Percentiles rank a stretch among this genome's conserved stretches.
phyloP scores from a whole-genome alignment of 352 stramenopile genomes.

The Phytophthora meadii region DNA sequence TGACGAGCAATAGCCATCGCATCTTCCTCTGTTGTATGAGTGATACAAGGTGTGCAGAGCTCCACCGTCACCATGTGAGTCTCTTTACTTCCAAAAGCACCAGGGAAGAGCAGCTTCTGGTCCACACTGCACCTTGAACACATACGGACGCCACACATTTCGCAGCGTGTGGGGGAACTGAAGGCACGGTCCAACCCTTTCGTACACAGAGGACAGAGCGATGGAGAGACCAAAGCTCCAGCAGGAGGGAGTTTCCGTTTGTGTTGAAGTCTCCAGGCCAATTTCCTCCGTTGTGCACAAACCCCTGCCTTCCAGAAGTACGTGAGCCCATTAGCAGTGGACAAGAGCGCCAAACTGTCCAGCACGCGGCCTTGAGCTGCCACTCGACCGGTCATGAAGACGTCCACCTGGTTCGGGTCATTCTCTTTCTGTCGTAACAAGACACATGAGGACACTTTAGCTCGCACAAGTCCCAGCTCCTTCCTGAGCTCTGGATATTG shows the following conservation, averaged over 20 bases:
- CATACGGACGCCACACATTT: conserved; percentile 39
- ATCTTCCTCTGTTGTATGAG: conserved; percentile 27
- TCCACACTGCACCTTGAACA: conserved; percentile 37
- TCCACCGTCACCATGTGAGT: conserved; percentile 28
- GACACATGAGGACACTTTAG: conserved; percentile 49
- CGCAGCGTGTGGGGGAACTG: conserved; percentile 29
- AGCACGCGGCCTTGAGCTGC: conserved; percentile 50
- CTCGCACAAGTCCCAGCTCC: conserved; percentile 45
- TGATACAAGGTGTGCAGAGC: conserved; percentile 37
- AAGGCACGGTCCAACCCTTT: conserved; percentile 27
- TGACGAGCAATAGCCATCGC: conserved; percentile 33
- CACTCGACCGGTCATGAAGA: conserved; percentile 55
- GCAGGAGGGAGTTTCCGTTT: conserved; percentile 22
- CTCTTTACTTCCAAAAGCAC: conserved; percentile 27
- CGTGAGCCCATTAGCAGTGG: conserved; percentile 41
- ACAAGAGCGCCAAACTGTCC: conserved; percentile 48
- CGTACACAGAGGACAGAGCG: conserved; percentile 22
- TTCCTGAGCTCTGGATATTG: conserved; percentile 36
- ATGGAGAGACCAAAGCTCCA: conserved; percentile 8
- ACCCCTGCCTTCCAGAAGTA: conserved; percentile 43
- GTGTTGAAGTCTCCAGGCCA: conserved; percentile 49
- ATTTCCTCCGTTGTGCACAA: conserved; percentile 34
- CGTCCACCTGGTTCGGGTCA: conserved; percentile 41
- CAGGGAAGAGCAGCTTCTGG: conserved; percentile 35
- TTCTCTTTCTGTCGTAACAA: conserved; percentile 36